Evolutionary conservation across 371 early-diverging fungal species (phyloP), one percentile per base, ranked within the genome.

Genomic region (Zopfochytrium polystomum): DNA sequence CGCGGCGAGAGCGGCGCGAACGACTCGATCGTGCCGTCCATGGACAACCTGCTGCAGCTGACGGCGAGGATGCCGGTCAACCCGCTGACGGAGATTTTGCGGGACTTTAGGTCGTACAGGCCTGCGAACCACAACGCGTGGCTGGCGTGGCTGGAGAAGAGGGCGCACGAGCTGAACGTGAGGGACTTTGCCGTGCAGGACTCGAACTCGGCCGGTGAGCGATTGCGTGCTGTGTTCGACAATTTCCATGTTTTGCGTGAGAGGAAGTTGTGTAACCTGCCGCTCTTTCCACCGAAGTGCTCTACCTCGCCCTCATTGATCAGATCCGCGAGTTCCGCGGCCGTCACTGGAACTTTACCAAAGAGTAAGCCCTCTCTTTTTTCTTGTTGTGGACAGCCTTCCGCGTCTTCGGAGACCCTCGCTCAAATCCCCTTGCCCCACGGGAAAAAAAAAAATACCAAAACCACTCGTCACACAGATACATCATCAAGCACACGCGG

Each of bases 1-100:
- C 80, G 93, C 59, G 93, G 93, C 27, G 93, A 91, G 59, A 82
- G 84, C 18, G 93, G 93, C 22, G 90, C 92, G 45, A 92, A 92
- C 73, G 92, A 91, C 59, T 85, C 84, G 3, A 90, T 92, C 72
- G 82, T 93, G 32, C 93, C 93, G 18, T 77, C 89, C 53, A 83
- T 80, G 42, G 93, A 92, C 58, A 92, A 92, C 61, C 68, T 92
- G 49, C 73, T 92, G 57, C 85, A 90, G 75, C 73, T 92, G 62
- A 89, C 91, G 4, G 75, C 76, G 18, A 62, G 68, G 45, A 87
- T 91, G 84, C 93, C 93, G 27, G 75, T 80, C 20, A 92, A 93
- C 70, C 86, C 93, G 0, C 77, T 92, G 53, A 90, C 92, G 0
- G 80, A 80, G 20, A 85, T 87, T 20, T 65, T 90, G 57, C 75